Evolutionary conservation across 2,329 filamentous ascomycete genomes (phyloP).

Genomic region (Fusarium secorum): DNA sequence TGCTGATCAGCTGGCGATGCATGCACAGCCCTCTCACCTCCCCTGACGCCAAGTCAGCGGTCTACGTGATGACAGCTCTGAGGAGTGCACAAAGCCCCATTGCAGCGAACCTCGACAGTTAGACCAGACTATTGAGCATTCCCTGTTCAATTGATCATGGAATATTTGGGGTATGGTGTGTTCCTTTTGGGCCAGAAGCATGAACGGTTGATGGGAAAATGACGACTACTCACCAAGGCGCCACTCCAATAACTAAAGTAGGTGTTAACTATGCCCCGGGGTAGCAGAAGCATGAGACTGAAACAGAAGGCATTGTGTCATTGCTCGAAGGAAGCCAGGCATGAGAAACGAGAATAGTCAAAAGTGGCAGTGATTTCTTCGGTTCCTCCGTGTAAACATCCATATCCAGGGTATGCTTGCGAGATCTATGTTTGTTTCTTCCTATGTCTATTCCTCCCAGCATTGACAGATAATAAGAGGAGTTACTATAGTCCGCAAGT

Average conservation of each 20-base stretch:
- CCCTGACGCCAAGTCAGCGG: constrained; percentile 22
- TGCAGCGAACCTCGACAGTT: not conserved
- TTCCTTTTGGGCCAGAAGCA: not conserved
- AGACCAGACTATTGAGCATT: constrained; percentile 15
- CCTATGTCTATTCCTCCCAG: not conserved
- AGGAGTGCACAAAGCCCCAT: not conserved
- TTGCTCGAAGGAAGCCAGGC: not conserved
- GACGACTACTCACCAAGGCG: not conserved
- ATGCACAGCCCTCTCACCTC: constrained; percentile 28
- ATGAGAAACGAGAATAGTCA: not conserved
- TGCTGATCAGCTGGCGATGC: constrained; percentile 24
- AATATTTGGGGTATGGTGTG: constrained; percentile 5
- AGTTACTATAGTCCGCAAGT: not conserved
- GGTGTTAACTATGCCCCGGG: not conserved
- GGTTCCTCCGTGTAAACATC: not conserved
- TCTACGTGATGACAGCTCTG: not conserved
- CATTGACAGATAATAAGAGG: not conserved
- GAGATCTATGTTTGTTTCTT: not conserved
- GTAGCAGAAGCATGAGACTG: not conserved
- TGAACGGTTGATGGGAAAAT: constrained; percentile 2
- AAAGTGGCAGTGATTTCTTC: not conserved
- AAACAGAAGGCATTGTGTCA: not conserved
- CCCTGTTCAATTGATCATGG: not conserved
- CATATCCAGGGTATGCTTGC: constrained; percentile 4
- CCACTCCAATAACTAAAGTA: constrained; percentile 5